Evolutionary conservation across 345 rosid genomes (phyloP).

Genomic region (Eucalyptus coolabah): DNA sequence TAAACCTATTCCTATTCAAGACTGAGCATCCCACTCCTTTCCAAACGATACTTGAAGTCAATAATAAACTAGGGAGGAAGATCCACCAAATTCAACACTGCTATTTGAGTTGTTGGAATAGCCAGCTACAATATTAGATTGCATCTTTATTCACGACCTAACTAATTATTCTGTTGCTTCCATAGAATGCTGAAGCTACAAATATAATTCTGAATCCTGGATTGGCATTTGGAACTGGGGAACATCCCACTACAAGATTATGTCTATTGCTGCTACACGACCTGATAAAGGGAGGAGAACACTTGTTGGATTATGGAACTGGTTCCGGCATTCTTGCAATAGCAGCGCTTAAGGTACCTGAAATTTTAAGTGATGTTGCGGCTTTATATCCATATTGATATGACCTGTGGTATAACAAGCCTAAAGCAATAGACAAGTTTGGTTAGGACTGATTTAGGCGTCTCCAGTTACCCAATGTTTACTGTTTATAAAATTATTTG

Average conservation of each 20-base stretch:
- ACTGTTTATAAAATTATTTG: background rate
- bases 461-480: background rate
- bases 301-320: slow-evolving; percentile 79
- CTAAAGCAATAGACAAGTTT: background rate
- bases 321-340: slow-evolving; percentile 91
- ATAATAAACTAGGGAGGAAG: background rate
- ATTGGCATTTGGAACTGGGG: slow-evolving; percentile 89
- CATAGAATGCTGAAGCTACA: slow-evolving; percentile 44
- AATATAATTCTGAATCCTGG: slow-evolving; percentile 84
- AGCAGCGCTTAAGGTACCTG: slow-evolving; percentile 73
- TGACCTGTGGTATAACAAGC: background rate
- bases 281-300: slow-evolving; percentile 67
- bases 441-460: background rate
- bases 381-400: background rate
- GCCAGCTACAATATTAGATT: background rate
- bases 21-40: background rate
- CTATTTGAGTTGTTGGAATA: background rate
- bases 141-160: background rate
- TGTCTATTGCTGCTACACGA: slow-evolving; percentile 53
- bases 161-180: background rate
- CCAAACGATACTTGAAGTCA: background rate
- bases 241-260: slow-evolving; percentile 69
- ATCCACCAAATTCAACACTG: background rate
- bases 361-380: background rate
- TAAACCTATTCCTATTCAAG: background rate